These are phyloP conservation scores for Vickermania spadyakhi DNA, from an alignment of 208 protist genomes.

Conservation along the genomic window DNA sequence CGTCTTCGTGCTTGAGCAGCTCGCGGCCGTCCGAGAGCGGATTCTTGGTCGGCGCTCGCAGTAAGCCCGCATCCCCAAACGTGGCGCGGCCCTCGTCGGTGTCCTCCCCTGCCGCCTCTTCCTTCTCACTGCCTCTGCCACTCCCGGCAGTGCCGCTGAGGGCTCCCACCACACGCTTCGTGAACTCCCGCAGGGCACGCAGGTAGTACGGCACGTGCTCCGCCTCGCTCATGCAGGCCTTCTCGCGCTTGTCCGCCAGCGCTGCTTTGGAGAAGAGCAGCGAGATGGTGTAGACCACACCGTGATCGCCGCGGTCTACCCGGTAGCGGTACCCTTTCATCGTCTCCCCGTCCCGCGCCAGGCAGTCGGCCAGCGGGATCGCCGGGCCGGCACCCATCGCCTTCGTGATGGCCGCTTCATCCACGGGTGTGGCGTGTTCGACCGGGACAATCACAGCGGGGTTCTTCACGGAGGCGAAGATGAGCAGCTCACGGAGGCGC, in stretches of 20 bases:
- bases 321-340: conserved; percentile 55
- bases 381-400: conserved; percentile 51
- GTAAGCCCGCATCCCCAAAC: neutral
- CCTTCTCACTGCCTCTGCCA: neutral
- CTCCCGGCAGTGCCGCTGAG: conserved; percentile 21
- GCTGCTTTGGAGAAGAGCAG: conserved; percentile 68
- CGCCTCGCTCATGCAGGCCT: conserved; percentile 65
- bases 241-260: conserved; percentile 26
- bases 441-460: conserved; percentile 84
- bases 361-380: conserved; percentile 51
- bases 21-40: neutral
- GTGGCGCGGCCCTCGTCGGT: conserved; percentile 11
- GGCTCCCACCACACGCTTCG: conserved; percentile 34
- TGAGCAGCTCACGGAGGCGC: conserved; percentile 98
- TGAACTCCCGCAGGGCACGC: conserved; percentile 42
- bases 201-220: conserved; percentile 65
- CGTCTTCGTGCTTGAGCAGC: neutral
- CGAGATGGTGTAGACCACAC: conserved; percentile 41
- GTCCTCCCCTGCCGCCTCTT: conserved; percentile 9
- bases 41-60: neutral
- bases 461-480: conserved; percentile 91
- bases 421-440: conserved; percentile 30
- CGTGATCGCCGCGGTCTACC: conserved; percentile 32
- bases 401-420: conserved; percentile 51
- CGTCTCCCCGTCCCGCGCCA: conserved; percentile 14